These are phyloP conservation scores for Amanita polypyramis DNA, from an alignment of 768 basidiomycete species.

Conservation along the genomic window DNA sequence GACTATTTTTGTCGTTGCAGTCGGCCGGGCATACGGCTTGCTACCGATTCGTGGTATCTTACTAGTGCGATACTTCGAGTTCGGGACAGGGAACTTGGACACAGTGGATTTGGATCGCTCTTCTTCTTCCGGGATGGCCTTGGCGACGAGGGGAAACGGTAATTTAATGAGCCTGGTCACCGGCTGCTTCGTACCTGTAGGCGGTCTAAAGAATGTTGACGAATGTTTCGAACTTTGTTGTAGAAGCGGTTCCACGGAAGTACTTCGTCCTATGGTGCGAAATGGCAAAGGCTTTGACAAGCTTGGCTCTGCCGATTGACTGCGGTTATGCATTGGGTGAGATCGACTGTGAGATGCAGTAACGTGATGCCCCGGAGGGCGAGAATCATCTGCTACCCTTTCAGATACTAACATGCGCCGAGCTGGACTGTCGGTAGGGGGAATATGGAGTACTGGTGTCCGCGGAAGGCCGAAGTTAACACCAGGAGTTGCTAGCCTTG, in stretches of 20 bases:
- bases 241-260: conserved; percentile 10
- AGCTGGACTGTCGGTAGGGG: conserved; percentile 29
- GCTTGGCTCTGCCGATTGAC: conserved; percentile 1
- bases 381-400: conserved; percentile 23
- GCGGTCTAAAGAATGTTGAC: neutral
- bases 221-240: conserved; percentile 3
- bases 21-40: conserved; percentile 47
- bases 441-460: conserved; percentile 20
- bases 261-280: conserved; percentile 3
- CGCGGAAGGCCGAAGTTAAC: conserved; percentile 9
- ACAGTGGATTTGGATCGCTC: neutral
- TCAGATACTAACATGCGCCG: conserved; percentile 25
- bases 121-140: conserved; percentile 2
- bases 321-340: neutral
- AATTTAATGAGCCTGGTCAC: conserved; percentile 13
- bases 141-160: conserved; percentile 26
- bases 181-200: conserved; percentile 2
- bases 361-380: conserved; percentile 3
- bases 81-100: neutral
- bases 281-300: neutral
- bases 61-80: conserved; percentile 36
- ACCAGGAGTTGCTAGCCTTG: conserved; percentile 21
- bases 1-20: neutral
- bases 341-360: neutral
- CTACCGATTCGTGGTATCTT: conserved; percentile 50